Evolutionary conservation across 208 protist genomes (phyloP), one percentile per base, ranked within the genome.

Genomic region (Acanthamoeba triangularis): DNA sequence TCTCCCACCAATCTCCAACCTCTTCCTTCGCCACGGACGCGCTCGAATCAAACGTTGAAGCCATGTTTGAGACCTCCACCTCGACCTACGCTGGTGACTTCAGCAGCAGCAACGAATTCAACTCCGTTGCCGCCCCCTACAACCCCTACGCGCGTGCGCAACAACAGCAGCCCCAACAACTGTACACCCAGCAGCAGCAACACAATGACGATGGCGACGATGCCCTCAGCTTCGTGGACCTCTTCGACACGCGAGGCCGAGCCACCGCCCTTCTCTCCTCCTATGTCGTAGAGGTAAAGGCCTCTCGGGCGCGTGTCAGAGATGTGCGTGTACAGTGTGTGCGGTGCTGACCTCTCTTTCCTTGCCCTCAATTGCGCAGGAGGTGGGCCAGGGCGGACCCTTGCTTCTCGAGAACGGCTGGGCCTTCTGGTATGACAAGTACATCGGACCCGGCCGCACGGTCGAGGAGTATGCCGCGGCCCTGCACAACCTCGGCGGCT

Each of bases 371-470:
- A 28, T 8, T 35, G 20, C 37, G 6, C 11, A 35, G 33, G 69
- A 78, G 30, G 37, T 78, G n/a, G 37, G 33, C 69, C 69, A 78
- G 30, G 69, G 28, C 6, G 69, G 69, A 7, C 69, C 69, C n/a
- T 44, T 78, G 69, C 20, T 78, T 3, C 69, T 78, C 1, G 69
- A 78, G 37, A 78, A 78, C 10, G 69, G 69, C 69, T 78, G 69
- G 69, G 69, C 69, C 69, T 78, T 78, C 30, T 78, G 69, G 69
- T 78, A 78, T 30, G 69, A 78, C 37, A 78, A 78, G 30, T 78
- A 78, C 69, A 78, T 78, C 37, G 69, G 69, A n/a, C 69, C 69
- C 37, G 69, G 69, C 69, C 69, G 69, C 37, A 78, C 69, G 20
- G 69, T 78, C 5, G 69, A 78, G 30, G 69, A 78, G 30, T 78